Conservation (phyloP, 2,329 filamentous ascomycete genomes). For the Dactylonectria macrodidyma region DNA sequence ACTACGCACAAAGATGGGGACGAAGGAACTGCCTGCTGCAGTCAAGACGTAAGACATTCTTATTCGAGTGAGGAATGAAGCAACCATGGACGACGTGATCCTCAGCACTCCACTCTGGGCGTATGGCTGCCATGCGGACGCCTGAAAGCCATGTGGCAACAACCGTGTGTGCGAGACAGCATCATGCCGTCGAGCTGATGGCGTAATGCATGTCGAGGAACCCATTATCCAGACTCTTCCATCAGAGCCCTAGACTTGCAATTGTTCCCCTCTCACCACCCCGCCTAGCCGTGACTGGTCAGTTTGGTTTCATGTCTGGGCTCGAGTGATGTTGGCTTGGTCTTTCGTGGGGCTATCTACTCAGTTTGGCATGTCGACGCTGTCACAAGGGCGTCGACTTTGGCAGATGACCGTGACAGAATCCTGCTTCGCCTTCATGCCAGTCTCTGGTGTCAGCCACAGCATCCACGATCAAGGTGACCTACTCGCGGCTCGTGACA, state of each 20-base stretch:
- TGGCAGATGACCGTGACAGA: conserved; percentile 12
- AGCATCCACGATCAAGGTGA: conserved; percentile 3
- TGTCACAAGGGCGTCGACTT: conserved; percentile 31
- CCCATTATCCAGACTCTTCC: background rate
- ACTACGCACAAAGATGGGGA: background rate
- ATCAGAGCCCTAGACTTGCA: conserved; percentile 13
- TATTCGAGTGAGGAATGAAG: background rate
- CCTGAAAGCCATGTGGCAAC: conserved; percentile 31
- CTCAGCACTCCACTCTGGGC: conserved; percentile 19
- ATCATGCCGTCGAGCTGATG: conserved; percentile 18
- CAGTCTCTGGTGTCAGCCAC: conserved; percentile 46
- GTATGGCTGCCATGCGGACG: conserved; percentile 26
- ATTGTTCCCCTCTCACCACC: conserved; percentile 11
- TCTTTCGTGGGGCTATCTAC: conserved; percentile 4
- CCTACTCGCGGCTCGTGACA: conserved; percentile 5
- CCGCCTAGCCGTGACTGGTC: conserved; percentile 16
- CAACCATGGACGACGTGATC: conserved; percentile 9
- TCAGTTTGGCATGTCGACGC: background rate
- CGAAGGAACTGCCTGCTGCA: background rate
- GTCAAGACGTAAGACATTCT: background rate
- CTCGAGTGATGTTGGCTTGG: conserved; percentile 20
- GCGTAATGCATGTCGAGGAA: conserved; percentile 20
- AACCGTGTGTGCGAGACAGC: conserved; percentile 20
- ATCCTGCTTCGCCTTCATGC: conserved; percentile 39
- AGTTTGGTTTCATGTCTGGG: conserved; percentile 13